Evolutionary conservation across 208 protist genomes (phyloP).

Genomic region (Wallacemonas sp.): DNA sequence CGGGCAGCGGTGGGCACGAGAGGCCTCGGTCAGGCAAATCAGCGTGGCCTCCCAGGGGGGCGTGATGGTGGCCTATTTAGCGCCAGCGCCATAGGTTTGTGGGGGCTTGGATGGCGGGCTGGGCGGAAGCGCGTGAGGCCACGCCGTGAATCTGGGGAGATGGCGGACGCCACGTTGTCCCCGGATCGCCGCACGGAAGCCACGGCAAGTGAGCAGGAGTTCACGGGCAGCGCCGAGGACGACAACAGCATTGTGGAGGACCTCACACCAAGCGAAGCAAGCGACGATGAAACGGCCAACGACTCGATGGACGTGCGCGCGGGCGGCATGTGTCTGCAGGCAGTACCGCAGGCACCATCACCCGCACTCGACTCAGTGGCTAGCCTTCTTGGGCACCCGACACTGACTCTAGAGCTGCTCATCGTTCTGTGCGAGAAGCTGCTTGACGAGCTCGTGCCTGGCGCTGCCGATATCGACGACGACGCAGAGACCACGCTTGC

Average conservation of each 20-base stretch:
- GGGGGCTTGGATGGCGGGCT: too few relatives aligned
- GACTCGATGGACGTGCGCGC: not conserved
- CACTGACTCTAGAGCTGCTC: constrained; percentile 26
- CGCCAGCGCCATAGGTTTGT: too few relatives aligned
- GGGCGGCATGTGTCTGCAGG: not conserved
- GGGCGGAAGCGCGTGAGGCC: too few relatives aligned
- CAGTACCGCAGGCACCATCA: too few relatives aligned
- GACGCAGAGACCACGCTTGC: constrained; percentile 7
- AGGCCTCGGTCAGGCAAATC: too few relatives aligned
- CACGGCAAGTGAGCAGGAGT: too few relatives aligned
- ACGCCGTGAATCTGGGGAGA: too few relatives aligned
- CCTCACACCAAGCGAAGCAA: not conserved
- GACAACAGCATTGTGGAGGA: not conserved
- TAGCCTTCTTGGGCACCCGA: constrained; percentile 17
- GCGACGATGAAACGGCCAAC: not conserved
- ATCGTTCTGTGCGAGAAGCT: constrained; percentile 29
- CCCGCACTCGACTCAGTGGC: constrained; percentile 9
- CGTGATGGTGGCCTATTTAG: too few relatives aligned
- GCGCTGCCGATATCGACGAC: not conserved
- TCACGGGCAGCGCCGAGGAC: not conserved
- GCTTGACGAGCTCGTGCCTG: constrained; percentile 15
- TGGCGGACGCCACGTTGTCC: too few relatives aligned
- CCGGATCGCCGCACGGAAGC: too few relatives aligned
- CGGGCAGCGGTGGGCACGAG: too few relatives aligned
- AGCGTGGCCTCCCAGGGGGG: too few relatives aligned